Conservation (phyloP, 495 filamentous ascomycete species). For the Podospora comata region DNA sequence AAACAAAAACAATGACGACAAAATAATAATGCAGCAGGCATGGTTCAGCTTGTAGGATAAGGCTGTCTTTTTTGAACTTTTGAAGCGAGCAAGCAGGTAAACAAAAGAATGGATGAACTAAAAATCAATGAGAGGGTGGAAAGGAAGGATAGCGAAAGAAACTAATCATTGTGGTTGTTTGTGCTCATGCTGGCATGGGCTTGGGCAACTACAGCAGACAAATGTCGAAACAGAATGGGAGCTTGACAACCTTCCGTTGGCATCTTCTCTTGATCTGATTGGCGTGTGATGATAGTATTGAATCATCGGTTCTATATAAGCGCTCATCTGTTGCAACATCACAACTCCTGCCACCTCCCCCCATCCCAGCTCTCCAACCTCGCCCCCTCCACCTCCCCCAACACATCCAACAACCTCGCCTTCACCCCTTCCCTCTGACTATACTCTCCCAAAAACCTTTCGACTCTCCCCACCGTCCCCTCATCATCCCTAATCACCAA, state of each 20-base stretch:
- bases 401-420: constrained; percentile 74
- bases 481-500: constrained; percentile 73
- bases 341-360: constrained; percentile 62
- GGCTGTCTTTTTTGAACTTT: neutral
- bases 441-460: constrained; percentile 62
- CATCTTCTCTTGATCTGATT: neutral
- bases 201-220: neutral
- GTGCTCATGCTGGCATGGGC: neutral
- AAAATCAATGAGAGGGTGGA: neutral
- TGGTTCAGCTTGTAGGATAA: neutral
- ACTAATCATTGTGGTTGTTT: neutral
- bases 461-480: constrained; percentile 60
- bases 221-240: neutral
- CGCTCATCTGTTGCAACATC: neutral
- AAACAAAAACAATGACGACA: neutral
- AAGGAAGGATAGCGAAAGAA: neutral
- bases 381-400: constrained; percentile 84
- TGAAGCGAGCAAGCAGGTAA: neutral
- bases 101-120: neutral
- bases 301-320: neutral
- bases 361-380: constrained; percentile 58
- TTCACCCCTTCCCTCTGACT: constrained; percentile 62
- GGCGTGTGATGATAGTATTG: neutral
- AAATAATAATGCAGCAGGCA: neutral
- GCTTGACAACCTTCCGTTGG: too few relatives aligned